phyloP scores from a whole-genome alignment of 2,329 filamentous ascomycete species.

The Exophiala oligosperma region DNA sequence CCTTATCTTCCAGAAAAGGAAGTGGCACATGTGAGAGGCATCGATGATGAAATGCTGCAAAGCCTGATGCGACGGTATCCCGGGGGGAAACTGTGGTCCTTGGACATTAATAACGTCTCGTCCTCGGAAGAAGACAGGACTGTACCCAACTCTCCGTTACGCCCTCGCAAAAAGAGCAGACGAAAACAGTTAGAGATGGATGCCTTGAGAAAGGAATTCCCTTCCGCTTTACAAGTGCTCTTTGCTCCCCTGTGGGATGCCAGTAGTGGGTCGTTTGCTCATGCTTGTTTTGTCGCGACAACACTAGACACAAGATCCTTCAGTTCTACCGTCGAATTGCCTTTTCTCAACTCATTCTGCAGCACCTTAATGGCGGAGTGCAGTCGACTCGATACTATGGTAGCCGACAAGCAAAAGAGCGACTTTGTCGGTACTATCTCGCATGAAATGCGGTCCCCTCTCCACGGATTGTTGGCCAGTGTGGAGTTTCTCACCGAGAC shows the following conservation, averaged over 20 bases:
- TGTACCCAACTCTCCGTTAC: conserved; percentile 30
- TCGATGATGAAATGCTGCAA: conserved; percentile 16
- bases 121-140: conserved; percentile 49
- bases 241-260: conserved; percentile 55
- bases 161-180: conserved; percentile 4
- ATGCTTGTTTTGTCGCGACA: conserved; percentile 11
- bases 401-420: conserved; percentile 50
- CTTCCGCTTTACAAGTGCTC: conserved; percentile 43
- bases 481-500: conserved; percentile 52
- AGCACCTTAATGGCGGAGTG: conserved; percentile 44
- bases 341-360: conserved; percentile 41
- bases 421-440: conserved; percentile 55
- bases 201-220: conserved; percentile 39
- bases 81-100: conserved; percentile 50
- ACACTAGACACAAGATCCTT: conserved; percentile 38
- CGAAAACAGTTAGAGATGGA: conserved; percentile 30
- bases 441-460: conserved; percentile 52
- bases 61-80: conserved; percentile 45
- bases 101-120: conserved; percentile 45
- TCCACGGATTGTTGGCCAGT: conserved; percentile 51
- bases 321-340: conserved; percentile 40
- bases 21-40: neutral
- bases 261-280: conserved; percentile 28
- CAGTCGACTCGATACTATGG: conserved; percentile 42
- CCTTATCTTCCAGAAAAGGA: conserved; percentile 17